Base-by-base conservation (phyloP, 371 early-diverging fungal species). In the Syncephalastrum racemosum region DNA sequence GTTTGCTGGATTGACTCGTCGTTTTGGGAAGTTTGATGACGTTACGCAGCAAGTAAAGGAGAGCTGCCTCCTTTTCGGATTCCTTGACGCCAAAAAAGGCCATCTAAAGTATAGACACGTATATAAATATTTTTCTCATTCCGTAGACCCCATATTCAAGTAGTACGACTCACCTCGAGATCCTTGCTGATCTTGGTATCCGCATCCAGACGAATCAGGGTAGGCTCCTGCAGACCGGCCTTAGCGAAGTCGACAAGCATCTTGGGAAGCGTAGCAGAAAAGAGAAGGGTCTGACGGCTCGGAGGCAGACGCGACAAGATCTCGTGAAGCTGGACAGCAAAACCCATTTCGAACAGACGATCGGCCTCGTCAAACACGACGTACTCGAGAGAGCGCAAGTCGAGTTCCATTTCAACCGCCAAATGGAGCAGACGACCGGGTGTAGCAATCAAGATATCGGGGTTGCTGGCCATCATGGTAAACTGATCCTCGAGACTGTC, bases 331-430 rank as follows among this genome's bases (percentile, higher is more conserved):
- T 98, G 97, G n/a, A 92, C 90, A 5, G 90, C 90, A 67, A 99
- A 99, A 46, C 98, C 99, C 81, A 96, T 88, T 75, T 98, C 99
- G 68, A 99, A 96, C 49, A 99, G 73, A 15, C 97, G 87, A 86
- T 97, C 99, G 4, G 98, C 98, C 73, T 99, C 99, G 74, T 99
- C 99, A 80, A 99, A 94, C 1, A 99, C 98, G 59, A 99, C 82
- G 63, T 94, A 96, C 73, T 96, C 93, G 40, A 99, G 87, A 4
- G 90, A 88, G 57, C 86, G 82, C 48, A 97, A 63, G 62, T 91
- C 92, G 54, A 95, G 66, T 47, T 90, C 89, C 87, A 93, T 96
- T 75, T 98, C 99, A 4, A 95, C 89, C n/a, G 93, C 80, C 75
- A 98, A 84, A 73, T 99, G 96, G 63, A 94, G 79, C 49, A 99